A percentile compares a stretch with the other conserved stretches of the same genome.
Evolutionary conservation across 148 eudicot genomes (phyloP).

Genomic region (Amaranthus palmeri): DNA sequence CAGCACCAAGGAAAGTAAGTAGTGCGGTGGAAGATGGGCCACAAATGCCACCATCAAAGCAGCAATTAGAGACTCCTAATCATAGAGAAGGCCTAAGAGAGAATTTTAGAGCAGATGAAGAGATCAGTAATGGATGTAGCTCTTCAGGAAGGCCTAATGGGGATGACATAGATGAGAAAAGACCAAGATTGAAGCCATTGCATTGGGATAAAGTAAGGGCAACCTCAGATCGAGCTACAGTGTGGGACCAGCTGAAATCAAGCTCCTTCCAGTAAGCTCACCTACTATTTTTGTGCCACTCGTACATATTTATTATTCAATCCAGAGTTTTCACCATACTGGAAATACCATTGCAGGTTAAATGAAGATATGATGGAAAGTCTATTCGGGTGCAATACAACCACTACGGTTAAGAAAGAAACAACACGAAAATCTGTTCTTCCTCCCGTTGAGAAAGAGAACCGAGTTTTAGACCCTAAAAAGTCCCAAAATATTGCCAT

Average conservation of each 20-base stretch:
- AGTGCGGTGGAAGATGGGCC: slow-evolving; percentile 21
- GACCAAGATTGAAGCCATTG: slow-evolving; percentile 75
- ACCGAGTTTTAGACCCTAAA: slow-evolving; percentile 50
- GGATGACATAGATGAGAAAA: slow-evolving; percentile 57
- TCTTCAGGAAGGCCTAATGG: slow-evolving; percentile 42
- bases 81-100: slow-evolving; percentile 27
- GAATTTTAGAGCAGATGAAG: slow-evolving; percentile 30
- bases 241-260: slow-evolving; percentile 88
- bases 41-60: slow-evolving; percentile 25
- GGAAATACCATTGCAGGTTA: slow-evolving; percentile 34
- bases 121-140: slow-evolving; percentile 32
- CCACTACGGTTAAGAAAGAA: slow-evolving; percentile 23
- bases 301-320: not conserved
- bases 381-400: slow-evolving; percentile 40
- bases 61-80: slow-evolving; percentile 23
- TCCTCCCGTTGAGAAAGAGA: slow-evolving; percentile 38
- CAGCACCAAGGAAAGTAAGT: slow-evolving; percentile 23
- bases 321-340: slow-evolving; percentile 4
- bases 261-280: slow-evolving; percentile 90
- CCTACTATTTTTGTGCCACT: not conserved
- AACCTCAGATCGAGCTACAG: slow-evolving; percentile 76
- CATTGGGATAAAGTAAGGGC: slow-evolving; percentile 98
- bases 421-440: slow-evolving; percentile 26
- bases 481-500: slow-evolving; percentile 59
- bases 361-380: slow-evolving; percentile 61